Evolutionary conservation across 768 basidiomycete genomes (phyloP).

Genomic region (Cytidiella melzeri): DNA sequence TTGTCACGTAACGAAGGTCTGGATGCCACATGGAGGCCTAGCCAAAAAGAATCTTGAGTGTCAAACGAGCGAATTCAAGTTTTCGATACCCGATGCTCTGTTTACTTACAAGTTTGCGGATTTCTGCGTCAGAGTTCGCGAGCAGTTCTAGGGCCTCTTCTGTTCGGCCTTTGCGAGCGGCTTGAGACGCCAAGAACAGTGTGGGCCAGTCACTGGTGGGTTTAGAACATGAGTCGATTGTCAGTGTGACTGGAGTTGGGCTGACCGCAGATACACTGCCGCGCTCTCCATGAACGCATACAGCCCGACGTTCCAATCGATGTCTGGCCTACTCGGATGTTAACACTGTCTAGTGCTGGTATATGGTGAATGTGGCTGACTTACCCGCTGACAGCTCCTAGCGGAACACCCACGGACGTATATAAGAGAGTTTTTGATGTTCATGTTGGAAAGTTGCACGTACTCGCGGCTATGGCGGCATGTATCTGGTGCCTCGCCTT

Average conservation of each 20-base stretch:
- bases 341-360: not conserved
- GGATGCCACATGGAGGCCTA: conserved; percentile 9
- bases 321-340: not conserved
- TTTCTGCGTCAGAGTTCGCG: conserved; percentile 8
- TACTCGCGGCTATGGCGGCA: conserved; percentile 5
- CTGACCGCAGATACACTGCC: conserved; percentile 10
- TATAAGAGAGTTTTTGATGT: not conserved
- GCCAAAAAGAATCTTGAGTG: too few relatives aligned
- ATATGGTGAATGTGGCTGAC: not conserved
- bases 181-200: conserved; percentile 2
- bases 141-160: conserved; percentile 5
- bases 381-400: conserved; percentile 7
- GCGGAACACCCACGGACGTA: not conserved
- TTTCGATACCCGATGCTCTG: too few relatives aligned
- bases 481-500: conserved; percentile 6
- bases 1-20: conserved; percentile 10
- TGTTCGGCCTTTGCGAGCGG: conserved; percentile 2
- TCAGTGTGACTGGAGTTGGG: not conserved
- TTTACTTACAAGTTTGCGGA: conserved; percentile 10
- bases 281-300: conserved; percentile 13
- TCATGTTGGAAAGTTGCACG: not conserved
- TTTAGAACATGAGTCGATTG: not conserved
- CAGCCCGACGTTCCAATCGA: conserved; percentile 8
- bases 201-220: conserved; percentile 10
- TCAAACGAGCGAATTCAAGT: too few relatives aligned